These are phyloP conservation scores for Lactarius hatsudake DNA, from an alignment of 768 basidiomycete genomes.

Conservation along the genomic window DNA sequence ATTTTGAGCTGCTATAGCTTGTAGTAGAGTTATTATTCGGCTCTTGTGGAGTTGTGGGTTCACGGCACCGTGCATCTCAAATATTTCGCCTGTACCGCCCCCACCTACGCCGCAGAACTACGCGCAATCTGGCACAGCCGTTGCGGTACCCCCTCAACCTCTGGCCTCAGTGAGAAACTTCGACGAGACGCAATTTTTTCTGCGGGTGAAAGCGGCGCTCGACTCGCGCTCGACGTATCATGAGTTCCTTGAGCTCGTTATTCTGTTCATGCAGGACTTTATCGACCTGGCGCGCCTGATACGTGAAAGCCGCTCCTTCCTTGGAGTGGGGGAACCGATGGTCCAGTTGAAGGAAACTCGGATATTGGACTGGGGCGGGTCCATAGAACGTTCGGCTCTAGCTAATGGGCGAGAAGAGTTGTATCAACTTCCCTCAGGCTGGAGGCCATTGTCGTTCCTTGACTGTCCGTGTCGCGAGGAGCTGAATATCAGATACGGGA, in stretches of 20 bases:
- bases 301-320: constrained; percentile 73
- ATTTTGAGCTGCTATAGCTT: background rate
- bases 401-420: constrained; percentile 33
- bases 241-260: constrained; percentile 93
- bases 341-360: constrained; percentile 62
- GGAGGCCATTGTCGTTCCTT: constrained; percentile 31
- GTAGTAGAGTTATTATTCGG: background rate
- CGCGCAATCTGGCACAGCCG: constrained; percentile 3
- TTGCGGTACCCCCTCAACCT: constrained; percentile 23
- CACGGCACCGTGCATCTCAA: background rate
- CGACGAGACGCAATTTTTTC: constrained; percentile 84
- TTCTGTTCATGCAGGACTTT: constrained; percentile 90
- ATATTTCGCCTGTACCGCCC: background rate
- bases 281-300: constrained; percentile 85
- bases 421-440: constrained; percentile 22
- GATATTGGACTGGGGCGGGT: constrained; percentile 85
- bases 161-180: constrained; percentile 29
- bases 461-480: too few relatives aligned
- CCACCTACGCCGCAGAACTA: constrained; percentile 8
- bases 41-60: background rate
- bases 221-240: constrained; percentile 78
- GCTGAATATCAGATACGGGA: too few relatives aligned
- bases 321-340: constrained; percentile 75
- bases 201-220: constrained; percentile 67
- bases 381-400: constrained; percentile 33